Base-by-base conservation (phyloP, 345 rosid genomes). In the Populus davidiana region DNA sequence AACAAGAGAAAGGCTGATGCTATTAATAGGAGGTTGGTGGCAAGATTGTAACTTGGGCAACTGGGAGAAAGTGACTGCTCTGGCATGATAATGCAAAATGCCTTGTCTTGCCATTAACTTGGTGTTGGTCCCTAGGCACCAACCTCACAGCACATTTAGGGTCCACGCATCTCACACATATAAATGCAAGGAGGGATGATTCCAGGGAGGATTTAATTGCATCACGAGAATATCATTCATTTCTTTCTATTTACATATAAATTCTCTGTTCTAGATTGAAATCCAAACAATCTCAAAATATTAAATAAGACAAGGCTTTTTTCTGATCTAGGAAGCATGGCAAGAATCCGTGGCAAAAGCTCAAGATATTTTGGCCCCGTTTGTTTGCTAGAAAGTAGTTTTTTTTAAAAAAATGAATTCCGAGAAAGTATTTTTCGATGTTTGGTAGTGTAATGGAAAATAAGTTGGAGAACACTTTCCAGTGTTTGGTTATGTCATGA, bases 1-100 rank as follows among this genome's bases (percentile, higher is more conserved):
- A n/a, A n/a, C n/a, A n/a, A n/a, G n/a, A n/a, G n/a, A n/a, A 6
- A 17, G 31, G 77, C 27, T 70, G 4, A 49, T n/a, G 67, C 18
- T 14, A 38, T 52, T 67, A 23, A 75, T 56, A 8, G 33, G n/a
- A 33, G 62, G 69, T 1, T 73, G 49, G 44, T 29, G 77, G 38
- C 43, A 73, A 13, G 69, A 20, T 64, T 74, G 6, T 13, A 7
- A 8, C 1, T 59, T 38, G 35, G 50, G 62, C 75, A 74, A 33
- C 67, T 43, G 78, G 29, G 65, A 72, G 85, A 87, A 82, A 83
- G 74, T 72, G 86, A 82, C 82, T 67, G n/a, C 16, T 43, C 79
- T 5, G 39, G 2, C 75, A 27, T 77, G 77, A 75, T 67, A 77
- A 80, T 50, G 69, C n/a, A 71, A 71, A 72, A 74, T 56, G 79